Base-by-base conservation (phyloP, 2,329 filamentous ascomycete genomes). In the Botrytis tulipae region DNA sequence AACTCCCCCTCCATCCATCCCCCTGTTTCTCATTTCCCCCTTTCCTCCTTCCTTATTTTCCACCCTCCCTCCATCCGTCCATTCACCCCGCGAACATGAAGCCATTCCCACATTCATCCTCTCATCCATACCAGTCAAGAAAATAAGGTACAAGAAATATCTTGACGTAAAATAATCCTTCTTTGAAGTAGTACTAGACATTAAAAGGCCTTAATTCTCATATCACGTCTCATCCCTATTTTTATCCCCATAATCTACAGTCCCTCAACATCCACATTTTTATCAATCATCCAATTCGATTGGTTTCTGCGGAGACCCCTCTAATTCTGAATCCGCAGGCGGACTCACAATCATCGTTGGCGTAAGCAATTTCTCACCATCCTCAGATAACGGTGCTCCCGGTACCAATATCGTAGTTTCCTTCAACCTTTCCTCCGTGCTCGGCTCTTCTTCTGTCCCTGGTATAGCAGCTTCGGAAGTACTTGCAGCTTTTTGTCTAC, bases 401-500 rank as follows among this genome's bases (percentile, higher is more conserved):
- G 63, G 73, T 22, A 66, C 37, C 9, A 54, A n/a, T 12, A 71
- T 71, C 35, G 54, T 59, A 9, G 59, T 62, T 46, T 72, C 59
- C 44, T 61, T 73, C 51, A 44, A 73, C 16, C 60, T 72, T 8
- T 78, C 76, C 44, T 79, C 78, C 1, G 60, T 18, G 46, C 60
- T 73, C n/a, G 70, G 51, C 42, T 74, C 74, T 6, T 59, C 77
- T 29, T 73, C 76, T n/a, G 44, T 51, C 40, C 48, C 35, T 51
- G 69, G 69, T 48, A 51, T 16, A 48, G 42, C 37, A 44, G 73
- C 42, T 73, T 79, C 77, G 4, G 78, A 76, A 8, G 74, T 75
- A 62, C 80, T 85, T 20, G 83, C 82, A 16, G 87, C 86, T 79
- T 89, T 91, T 74, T 92, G 88, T 76, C 92, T 85, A 77, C 93